phyloP scores from a whole-genome alignment of 306 rosid species.

The Astragalus membranaceus region DNA sequence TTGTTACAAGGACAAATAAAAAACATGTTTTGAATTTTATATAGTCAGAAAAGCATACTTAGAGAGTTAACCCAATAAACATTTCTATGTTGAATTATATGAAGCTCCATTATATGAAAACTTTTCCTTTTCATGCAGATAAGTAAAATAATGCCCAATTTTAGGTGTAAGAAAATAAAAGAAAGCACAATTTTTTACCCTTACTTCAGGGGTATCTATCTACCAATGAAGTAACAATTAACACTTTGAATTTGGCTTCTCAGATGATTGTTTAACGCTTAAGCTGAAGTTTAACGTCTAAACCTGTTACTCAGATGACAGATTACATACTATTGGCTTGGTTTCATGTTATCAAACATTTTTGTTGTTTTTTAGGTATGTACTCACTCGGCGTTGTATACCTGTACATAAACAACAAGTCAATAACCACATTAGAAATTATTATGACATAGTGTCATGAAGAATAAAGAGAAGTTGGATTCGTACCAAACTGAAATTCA shows the following conservation, averaged over 20 bases:
- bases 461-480: background rate
- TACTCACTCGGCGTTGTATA: background rate
- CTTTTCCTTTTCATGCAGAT: background rate
- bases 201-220: background rate
- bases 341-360: background rate
- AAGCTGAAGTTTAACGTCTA: conserved; percentile 8
- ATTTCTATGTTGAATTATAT: too few species aligned
- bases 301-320: background rate
- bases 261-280: background rate
- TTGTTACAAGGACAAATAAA: background rate
- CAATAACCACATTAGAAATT: background rate
- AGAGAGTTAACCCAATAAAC: background rate
- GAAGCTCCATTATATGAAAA: background rate
- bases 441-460: background rate
- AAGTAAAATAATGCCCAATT: background rate
- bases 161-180: background rate
- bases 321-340: background rate
- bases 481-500: background rate
- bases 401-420: background rate
- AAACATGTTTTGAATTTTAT: too few species aligned
- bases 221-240: background rate
- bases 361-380: background rate
- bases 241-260: background rate
- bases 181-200: background rate
- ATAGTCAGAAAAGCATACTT: background rate